A percentile compares a stretch with the other conserved stretches of the same genome.
Conservation (phyloP, 1,139 yeast genomes). For the Wickerhamomyces sp. region DNA sequence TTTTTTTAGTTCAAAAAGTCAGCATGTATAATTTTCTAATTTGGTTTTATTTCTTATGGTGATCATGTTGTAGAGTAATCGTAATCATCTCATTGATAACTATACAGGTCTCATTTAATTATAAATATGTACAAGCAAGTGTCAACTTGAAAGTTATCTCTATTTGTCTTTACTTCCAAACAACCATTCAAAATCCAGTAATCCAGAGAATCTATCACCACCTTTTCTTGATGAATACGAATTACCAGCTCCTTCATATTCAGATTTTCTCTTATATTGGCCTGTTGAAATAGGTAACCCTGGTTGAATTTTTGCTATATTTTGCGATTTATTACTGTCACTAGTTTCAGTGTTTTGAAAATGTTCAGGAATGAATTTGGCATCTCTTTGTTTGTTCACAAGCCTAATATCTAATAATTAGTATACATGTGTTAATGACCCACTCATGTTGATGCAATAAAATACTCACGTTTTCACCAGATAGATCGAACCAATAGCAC, state of each 20-base stretch:
- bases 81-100: too few relatives aligned
- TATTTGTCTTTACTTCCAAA: slow-evolving; percentile 18
- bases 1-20: not conserved
- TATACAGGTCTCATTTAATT: too few relatives aligned
- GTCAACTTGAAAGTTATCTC: not conserved
- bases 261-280: slow-evolving; percentile 41
- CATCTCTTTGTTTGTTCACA: slow-evolving; percentile 20
- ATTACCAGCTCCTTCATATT: slow-evolving; percentile 61
- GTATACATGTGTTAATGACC: not conserved
- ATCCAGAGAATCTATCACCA: slow-evolving; percentile 34
- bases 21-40: too few relatives aligned
- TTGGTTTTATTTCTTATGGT: too few relatives aligned
- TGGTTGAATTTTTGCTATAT: slow-evolving; percentile 20
- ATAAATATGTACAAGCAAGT: not conserved
- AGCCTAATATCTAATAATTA: slow-evolving; percentile 7
- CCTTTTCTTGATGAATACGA: slow-evolving; percentile 42
- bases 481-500: slow-evolving; percentile 23
- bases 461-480: slow-evolving; percentile 22
- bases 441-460: too few relatives aligned
- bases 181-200: slow-evolving; percentile 18
- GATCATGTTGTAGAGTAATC: too few relatives aligned
- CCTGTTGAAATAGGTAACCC: slow-evolving; percentile 23
- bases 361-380: slow-evolving; percentile 19
- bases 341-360: not conserved
- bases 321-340: not conserved